Evolutionary conservation across 352 stramenopile species (phyloP).

Genomic region (Plasmopara muralis): DNA sequence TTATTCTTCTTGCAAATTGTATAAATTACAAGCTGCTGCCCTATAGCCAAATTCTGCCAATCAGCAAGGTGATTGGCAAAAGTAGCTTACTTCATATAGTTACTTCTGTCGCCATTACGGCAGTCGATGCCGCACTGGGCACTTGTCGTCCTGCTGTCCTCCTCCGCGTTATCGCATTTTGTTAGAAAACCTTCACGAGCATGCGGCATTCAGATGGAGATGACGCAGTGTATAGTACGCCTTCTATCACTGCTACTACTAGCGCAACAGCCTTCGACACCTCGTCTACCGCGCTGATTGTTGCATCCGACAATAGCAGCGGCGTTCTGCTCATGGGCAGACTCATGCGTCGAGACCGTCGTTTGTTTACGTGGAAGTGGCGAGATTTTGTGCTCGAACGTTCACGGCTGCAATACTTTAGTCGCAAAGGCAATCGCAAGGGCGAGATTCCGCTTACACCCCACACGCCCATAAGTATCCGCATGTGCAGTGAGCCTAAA

Average conservation of each 20-base stretch:
- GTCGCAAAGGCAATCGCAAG: constrained; percentile 65
- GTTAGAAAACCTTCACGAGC: constrained; percentile 13
- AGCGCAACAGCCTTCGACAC: constrained; percentile 4
- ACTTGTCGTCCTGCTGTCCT: constrained; percentile 7
- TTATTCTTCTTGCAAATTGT: no score
- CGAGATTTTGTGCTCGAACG: constrained; percentile 73
- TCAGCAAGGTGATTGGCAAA: not conserved
- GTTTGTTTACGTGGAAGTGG: constrained; percentile 80
- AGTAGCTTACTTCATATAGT: not conserved
- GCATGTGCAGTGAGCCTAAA: constrained; percentile 61
- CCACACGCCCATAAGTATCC: constrained; percentile 69
- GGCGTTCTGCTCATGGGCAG: constrained; percentile 55
- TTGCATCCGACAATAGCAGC: constrained; percentile 7
- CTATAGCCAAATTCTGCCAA: no score
- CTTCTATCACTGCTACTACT: not conserved
- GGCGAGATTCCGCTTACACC: constrained; percentile 54
- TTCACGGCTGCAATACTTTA: constrained; percentile 69
- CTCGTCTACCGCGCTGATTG: constrained; percentile 6
- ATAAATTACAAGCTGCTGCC: not conserved
- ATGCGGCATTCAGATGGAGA: constrained; percentile 20
- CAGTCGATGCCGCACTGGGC: constrained; percentile 1
- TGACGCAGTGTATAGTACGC: constrained; percentile 3
- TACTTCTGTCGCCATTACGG: not conserved
- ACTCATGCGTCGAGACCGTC: constrained; percentile 69
- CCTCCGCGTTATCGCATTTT: constrained; percentile 1